Evolutionary conservation across 2,329 filamentous ascomycete genomes (phyloP).

Genomic region (Cordyceps militaris): DNA sequence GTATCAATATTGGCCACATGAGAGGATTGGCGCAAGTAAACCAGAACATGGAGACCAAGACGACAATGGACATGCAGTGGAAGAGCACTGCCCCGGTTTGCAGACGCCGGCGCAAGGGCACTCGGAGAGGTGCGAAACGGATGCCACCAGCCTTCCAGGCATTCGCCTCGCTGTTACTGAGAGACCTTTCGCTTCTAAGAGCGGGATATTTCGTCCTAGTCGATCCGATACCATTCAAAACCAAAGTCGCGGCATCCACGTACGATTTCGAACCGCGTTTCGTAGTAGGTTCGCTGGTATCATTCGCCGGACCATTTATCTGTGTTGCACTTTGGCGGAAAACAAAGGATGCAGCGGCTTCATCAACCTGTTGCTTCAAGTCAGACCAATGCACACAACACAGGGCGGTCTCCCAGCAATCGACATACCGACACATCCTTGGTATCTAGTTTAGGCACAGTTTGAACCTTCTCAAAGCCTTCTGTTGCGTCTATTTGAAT

Average conservation of each 20-base stretch:
- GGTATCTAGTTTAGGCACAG: not conserved
- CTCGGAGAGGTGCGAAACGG: constrained; percentile 73
- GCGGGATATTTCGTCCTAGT: constrained; percentile 1
- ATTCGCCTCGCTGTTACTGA: not conserved
- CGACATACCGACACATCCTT: not conserved
- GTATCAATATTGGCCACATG: constrained; percentile 71
- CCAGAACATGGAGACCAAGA: constrained; percentile 74
- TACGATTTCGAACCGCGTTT: constrained; percentile 5
- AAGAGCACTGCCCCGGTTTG: constrained; percentile 73
- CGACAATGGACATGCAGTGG: constrained; percentile 65
- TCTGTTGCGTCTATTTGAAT: not conserved
- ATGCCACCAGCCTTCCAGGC: constrained; percentile 48
- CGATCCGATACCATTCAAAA: not conserved
- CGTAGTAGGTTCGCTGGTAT: not conserved
- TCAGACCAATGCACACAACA: too few species aligned
- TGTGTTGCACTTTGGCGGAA: not conserved
- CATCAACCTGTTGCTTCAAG: not conserved
- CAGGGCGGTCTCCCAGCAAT: too few species aligned
- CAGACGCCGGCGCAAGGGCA: constrained; percentile 62
- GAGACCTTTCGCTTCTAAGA: constrained; percentile 2
- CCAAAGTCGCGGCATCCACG: not conserved
- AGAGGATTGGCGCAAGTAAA: constrained; percentile 85
- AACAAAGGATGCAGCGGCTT: not conserved
- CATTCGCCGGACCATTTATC: not conserved
- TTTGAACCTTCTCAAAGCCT: not conserved